These are phyloP conservation scores for Platanus orientalis DNA, from an alignment of 164 flowering plant genomes.

Conservation along the genomic window DNA sequence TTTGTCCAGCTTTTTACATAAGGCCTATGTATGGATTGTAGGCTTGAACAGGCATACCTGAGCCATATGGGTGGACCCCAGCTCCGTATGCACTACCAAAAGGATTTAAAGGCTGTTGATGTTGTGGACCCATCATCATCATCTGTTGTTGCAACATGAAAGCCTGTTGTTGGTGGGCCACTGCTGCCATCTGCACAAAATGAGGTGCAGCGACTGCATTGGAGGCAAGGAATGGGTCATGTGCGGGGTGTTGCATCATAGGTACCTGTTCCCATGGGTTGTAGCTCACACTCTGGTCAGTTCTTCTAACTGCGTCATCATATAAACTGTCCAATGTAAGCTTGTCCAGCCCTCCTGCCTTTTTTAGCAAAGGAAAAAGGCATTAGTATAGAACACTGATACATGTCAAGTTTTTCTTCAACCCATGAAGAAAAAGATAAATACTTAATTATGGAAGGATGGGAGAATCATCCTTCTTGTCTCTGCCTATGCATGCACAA, in stretches of 20 bases:
- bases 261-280: conserved; percentile 76
- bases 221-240: conserved; percentile 74
- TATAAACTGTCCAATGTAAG: conserved; percentile 80
- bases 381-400: neutral
- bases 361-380: neutral
- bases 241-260: conserved; percentile 44
- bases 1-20: conserved; percentile 22
- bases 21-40: conserved; percentile 63
- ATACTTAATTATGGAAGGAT: too few species aligned
- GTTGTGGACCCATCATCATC: conserved; percentile 55
- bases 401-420: too few species aligned
- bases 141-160: conserved; percentile 54
- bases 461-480: too few species aligned
- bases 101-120: conserved; percentile 47
- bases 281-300: conserved; percentile 57
- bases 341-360: conserved; percentile 88
- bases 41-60: conserved; percentile 59
- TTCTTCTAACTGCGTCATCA: conserved; percentile 73
- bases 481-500: too few species aligned
- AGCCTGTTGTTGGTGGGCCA: conserved; percentile 69
- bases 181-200: conserved; percentile 61
- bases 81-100: conserved; percentile 49
- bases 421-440: too few species aligned
- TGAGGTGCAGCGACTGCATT: conserved; percentile 47
- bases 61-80: conserved; percentile 37